phyloP scores from a whole-genome alignment of 208 protist species.

The Leishmania gerbilli region DNA sequence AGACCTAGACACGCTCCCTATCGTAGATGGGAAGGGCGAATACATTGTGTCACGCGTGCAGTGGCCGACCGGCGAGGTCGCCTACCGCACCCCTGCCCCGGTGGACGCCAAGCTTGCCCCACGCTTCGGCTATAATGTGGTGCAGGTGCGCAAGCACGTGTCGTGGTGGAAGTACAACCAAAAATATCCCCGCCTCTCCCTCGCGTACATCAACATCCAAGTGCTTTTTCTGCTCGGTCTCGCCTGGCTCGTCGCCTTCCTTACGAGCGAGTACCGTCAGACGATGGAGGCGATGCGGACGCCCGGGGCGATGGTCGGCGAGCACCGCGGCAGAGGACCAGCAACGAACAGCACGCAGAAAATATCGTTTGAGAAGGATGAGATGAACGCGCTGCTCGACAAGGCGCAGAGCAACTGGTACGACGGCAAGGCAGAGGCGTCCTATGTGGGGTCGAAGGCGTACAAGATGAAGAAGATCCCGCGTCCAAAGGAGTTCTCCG shows the following conservation, averaged over 20 bases:
- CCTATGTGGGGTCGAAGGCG: conserved; percentile 87
- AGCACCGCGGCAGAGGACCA: conserved; percentile 76
- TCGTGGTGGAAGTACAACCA: conserved; percentile 92
- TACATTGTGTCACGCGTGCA: conserved; percentile 85
- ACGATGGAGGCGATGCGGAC: conserved; percentile 76
- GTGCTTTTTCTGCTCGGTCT: conserved; percentile 73
- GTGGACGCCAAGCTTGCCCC: conserved; percentile 72
- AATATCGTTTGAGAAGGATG: conserved; percentile 58
- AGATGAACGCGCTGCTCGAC: conserved; percentile 71
- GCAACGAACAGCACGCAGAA: conserved; percentile 64
- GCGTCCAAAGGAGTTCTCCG: conserved; percentile 81
- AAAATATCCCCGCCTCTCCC: conserved; percentile 75
- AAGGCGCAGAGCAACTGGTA: conserved; percentile 84
- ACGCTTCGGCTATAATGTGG: conserved; percentile 87
- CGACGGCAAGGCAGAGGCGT: conserved; percentile 74
- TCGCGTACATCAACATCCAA: conserved; percentile 87
- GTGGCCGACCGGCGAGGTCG: conserved; percentile 86
- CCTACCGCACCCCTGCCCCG: conserved; percentile 76
- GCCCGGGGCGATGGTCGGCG: conserved; percentile 83
- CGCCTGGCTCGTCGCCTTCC: conserved; percentile 79
- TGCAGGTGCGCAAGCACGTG: conserved; percentile 86
- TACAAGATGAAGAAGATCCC: conserved; percentile 87
- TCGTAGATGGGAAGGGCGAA: conserved; percentile 77
- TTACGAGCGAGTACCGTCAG: conserved; percentile 70
- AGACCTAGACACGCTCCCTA: conserved; percentile 45